A percentile compares a stretch with the other conserved stretches of the same genome.
Conservation (phyloP, 352 stramenopile genomes). For the Pythium dissimile region DNA sequence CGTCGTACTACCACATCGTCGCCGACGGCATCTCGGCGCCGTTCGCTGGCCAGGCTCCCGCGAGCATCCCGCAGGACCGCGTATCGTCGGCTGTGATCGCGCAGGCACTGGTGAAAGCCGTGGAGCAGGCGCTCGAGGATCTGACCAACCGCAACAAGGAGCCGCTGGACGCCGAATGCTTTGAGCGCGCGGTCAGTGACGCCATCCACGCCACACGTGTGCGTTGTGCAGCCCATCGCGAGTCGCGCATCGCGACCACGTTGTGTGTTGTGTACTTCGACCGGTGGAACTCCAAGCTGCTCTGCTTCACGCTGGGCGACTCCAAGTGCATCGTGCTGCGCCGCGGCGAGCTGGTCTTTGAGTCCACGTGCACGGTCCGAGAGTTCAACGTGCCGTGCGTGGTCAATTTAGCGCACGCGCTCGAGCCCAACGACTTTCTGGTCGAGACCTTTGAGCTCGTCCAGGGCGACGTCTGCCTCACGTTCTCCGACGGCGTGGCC, state of each 20-base stretch:
- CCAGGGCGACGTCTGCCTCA: conserved; percentile 56
- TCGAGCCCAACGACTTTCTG: conserved; percentile 54
- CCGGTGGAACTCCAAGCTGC: conserved; percentile 50
- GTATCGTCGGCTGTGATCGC: conserved; percentile 64
- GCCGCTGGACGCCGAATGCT: conserved; percentile 30
- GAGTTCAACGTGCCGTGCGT: conserved; percentile 83
- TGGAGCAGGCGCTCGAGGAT: conserved; percentile 47
- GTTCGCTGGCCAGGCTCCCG: conserved; percentile 36
- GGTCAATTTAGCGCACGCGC: conserved; percentile 53
- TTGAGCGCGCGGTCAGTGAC: conserved; percentile 52
- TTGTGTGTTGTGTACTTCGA: conserved; percentile 74
- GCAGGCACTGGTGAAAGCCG: conserved; percentile 43
- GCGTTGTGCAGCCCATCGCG: conserved; percentile 52
- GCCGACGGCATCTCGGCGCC: conserved; percentile 70
- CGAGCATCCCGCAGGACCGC: conserved; percentile 6
- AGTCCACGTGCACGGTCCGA: conserved; percentile 59
- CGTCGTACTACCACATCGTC: conserved; percentile 72
- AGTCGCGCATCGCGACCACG: conserved; percentile 64
- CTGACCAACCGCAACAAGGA: conserved; percentile 50
- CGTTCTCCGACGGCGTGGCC: conserved; percentile 72
- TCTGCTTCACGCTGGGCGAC: conserved; percentile 74
- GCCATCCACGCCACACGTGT: conserved; percentile 53
- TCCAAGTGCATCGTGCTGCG: conserved; percentile 71
- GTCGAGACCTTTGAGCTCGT: conserved; percentile 64
- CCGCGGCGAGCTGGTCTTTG: conserved; percentile 46